Percentiles rank a stretch among this genome's conserved stretches.
Conservation (phyloP, 768 basidiomycete genomes). For the Pleurotus sapidus region DNA sequence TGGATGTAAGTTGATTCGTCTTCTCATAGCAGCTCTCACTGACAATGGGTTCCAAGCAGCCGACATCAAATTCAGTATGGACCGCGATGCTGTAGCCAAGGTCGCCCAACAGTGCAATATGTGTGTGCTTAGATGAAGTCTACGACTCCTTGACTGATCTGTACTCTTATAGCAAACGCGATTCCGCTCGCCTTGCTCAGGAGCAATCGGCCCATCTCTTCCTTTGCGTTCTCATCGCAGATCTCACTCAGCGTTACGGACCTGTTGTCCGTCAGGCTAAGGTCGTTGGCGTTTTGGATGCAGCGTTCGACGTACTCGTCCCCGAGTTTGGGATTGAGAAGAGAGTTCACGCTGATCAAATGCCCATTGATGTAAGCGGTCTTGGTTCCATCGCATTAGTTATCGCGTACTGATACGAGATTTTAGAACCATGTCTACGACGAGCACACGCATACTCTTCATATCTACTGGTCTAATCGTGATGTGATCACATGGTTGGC, state of each 20-base stretch:
- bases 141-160: constrained; percentile 6
- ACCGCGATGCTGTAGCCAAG: constrained; percentile 96
- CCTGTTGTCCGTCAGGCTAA: constrained; percentile 95
- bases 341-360: constrained; percentile 97
- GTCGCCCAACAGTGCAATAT: constrained; percentile 98
- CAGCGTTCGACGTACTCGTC: constrained; percentile 94
- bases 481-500: constrained; percentile 96
- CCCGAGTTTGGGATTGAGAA: constrained; percentile 99
- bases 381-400: not conserved
- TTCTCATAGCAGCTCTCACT: not conserved
- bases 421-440: constrained; percentile 91
- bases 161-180: constrained; percentile 64
- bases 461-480: constrained; percentile 94
- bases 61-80: constrained; percentile 95
- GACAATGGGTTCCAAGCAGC: constrained; percentile 20
- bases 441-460: constrained; percentile 87
- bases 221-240: constrained; percentile 91
- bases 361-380: constrained; percentile 88
- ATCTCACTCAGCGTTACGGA: constrained; percentile 92
- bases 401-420: too few species aligned
- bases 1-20: constrained; percentile 44
- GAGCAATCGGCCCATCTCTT: constrained; percentile 96
- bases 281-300: constrained; percentile 94
- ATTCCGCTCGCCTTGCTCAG: constrained; percentile 88
- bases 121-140: constrained; percentile 37